Conservation (phyloP, 805 yeast genomes). For the Candida boleticola region DNA sequence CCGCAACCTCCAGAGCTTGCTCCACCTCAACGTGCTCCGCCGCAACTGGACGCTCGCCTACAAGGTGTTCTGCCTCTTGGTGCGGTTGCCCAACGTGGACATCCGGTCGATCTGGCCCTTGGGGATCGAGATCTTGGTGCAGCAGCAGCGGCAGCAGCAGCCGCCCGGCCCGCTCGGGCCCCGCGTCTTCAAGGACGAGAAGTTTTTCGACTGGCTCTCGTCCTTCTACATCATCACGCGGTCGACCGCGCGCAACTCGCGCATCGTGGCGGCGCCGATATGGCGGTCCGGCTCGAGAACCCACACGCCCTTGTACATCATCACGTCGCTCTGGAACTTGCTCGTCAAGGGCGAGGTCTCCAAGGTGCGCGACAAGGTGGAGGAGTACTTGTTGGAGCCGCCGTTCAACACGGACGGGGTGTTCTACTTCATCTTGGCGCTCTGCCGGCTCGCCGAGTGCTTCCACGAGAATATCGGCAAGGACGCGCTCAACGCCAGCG, state of each 20-base stretch:
- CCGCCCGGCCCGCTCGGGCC: background rate
- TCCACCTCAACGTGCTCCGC: constrained; percentile 48
- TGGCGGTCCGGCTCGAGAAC: constrained; percentile 41
- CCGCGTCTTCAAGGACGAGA: constrained; percentile 19
- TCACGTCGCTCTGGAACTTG: constrained; percentile 42
- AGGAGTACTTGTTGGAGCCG: constrained; percentile 37
- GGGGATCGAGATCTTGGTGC: constrained; percentile 53
- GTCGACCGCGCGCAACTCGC: constrained; percentile 7
- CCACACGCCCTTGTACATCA: constrained; percentile 40
- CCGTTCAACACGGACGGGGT: constrained; percentile 44
- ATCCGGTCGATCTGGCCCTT: constrained; percentile 60
- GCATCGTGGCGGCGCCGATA: constrained; percentile 27
- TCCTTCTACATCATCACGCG: constrained; percentile 21
- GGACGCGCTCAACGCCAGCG: background rate
- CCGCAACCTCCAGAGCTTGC: constrained; percentile 37
- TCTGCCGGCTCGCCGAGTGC: constrained; percentile 27
- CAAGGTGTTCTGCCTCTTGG: constrained; percentile 47
- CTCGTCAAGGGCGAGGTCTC: constrained; percentile 33
- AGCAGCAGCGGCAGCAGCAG: constrained; percentile 9
- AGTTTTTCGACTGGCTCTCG: constrained; percentile 37
- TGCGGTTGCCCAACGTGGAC: constrained; percentile 51
- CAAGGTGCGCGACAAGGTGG: constrained; percentile 31
- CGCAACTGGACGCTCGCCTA: constrained; percentile 58
- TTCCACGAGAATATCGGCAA: constrained; percentile 7
- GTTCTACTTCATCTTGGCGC: constrained; percentile 33